Conservation (phyloP, 2,329 filamentous ascomycete species). For the Alternaria sp. region DNA sequence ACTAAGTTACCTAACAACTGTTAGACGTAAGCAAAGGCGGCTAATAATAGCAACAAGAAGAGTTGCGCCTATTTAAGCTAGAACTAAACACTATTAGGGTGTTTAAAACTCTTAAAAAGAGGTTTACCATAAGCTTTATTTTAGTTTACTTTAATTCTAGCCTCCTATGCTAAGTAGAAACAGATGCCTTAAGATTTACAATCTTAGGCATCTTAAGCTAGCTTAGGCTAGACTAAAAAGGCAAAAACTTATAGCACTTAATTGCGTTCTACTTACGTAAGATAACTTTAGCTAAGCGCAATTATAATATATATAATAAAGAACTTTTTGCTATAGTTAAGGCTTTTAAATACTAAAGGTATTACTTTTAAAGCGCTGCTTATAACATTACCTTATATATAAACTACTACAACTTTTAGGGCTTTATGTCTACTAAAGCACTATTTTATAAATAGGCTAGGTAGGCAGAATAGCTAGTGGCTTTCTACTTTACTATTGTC, state of each 20-base stretch:
- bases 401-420: too few species aligned
- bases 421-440: not conserved
- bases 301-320: not conserved
- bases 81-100: too few species aligned
- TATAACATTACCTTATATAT: too few species aligned
- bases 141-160: not conserved
- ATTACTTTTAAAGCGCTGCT: too few species aligned
- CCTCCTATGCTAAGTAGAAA: not conserved
- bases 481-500: too few species aligned
- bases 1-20: not conserved
- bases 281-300: not conserved
- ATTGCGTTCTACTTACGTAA: too few species aligned
- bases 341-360: too few species aligned
- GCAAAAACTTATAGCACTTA: too few species aligned
- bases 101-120: too few species aligned
- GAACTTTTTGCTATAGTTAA: too few species aligned
- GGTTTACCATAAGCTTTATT: too few species aligned
- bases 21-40: not conserved
- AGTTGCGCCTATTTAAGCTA: not conserved
- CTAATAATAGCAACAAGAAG: not conserved
- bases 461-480: not conserved
- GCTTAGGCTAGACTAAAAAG: too few species aligned
- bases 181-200: not conserved
- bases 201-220: not conserved
- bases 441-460: not conserved